Percentiles rank a stretch among this genome's conserved stretches.
These are phyloP conservation scores for Macrolepiota fuliginosa DNA, from an alignment of 768 basidiomycete genomes.

Conservation along the genomic window DNA sequence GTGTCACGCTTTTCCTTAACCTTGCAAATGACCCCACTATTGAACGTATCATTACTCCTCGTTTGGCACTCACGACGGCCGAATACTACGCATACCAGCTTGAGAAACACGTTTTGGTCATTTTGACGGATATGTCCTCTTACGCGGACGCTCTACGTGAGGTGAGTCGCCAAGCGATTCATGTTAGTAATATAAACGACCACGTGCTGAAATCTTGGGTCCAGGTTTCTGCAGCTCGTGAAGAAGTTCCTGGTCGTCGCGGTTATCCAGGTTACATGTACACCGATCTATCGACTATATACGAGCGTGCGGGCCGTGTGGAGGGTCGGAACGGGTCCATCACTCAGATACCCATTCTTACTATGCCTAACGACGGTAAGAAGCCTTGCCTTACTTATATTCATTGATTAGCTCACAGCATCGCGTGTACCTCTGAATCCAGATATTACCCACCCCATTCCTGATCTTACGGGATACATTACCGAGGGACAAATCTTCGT, in stretches of 20 bases:
- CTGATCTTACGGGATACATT: conserved; percentile 98
- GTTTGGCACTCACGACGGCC: conserved; percentile 95
- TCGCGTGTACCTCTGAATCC: conserved; percentile 11
- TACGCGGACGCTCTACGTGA: conserved; percentile 97
- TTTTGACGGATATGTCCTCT: conserved; percentile 98
- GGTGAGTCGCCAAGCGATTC: conserved; percentile 40
- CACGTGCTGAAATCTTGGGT: conserved; percentile 16
- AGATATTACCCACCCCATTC: conserved; percentile 99
- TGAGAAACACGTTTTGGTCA: conserved; percentile 99
- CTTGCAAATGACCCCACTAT: conserved; percentile 99
- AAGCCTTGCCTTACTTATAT: conserved; percentile 17
- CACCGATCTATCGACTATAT: conserved; percentile 98
- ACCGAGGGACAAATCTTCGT: conserved; percentile 99
- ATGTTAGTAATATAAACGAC: conserved; percentile 15
- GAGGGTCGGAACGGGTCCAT: conserved; percentile 98
- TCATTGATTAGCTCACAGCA: conserved; percentile 13
- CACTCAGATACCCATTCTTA: conserved; percentile 98
- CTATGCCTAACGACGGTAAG: conserved; percentile 99
- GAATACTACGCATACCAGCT: conserved; percentile 99
- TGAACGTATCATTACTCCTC: conserved; percentile 99
- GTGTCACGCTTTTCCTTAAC: conserved; percentile 98
- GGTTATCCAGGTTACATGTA: conserved; percentile 99
- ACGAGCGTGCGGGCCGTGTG: conserved; percentile 98
- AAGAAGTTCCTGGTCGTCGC: conserved; percentile 99
- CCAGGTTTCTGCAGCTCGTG: conserved; percentile 95